phyloP scores from a whole-genome alignment of 805 yeast species.

The Candida boleticola region DNA sequence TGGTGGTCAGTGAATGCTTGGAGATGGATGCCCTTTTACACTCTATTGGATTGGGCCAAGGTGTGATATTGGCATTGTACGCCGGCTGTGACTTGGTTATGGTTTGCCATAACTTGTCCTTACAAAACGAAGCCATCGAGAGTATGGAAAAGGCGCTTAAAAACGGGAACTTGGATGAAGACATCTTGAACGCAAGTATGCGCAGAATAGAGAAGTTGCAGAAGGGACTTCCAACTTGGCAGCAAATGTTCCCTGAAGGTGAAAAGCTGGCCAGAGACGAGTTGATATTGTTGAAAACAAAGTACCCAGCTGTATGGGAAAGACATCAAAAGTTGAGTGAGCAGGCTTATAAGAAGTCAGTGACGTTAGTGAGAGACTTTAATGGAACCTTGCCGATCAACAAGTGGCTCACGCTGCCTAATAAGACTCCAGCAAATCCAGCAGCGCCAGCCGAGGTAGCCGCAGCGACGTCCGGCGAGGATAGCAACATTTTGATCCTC shows the following conservation, averaged over 20 bases:
- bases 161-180: slow-evolving; percentile 44
- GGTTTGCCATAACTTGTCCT: slow-evolving; percentile 55
- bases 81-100: slow-evolving; percentile 66
- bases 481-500: slow-evolving; percentile 30
- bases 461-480: slow-evolving; percentile 14
- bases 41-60: slow-evolving; percentile 66
- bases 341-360: slow-evolving; percentile 48
- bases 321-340: slow-evolving; percentile 44
- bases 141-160: slow-evolving; percentile 35
- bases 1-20: slow-evolving; percentile 58
- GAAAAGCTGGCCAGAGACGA: slow-evolving; percentile 22
- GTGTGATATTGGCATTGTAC: slow-evolving; percentile 57
- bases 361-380: slow-evolving; percentile 54
- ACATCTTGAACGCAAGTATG: slow-evolving; percentile 37
- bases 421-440: not conserved
- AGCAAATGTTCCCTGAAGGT: slow-evolving; percentile 37
- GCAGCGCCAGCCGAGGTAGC: slow-evolving; percentile 7
- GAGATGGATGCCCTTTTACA: slow-evolving; percentile 63
- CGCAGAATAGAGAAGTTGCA: slow-evolving; percentile 45
- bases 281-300: slow-evolving; percentile 22
- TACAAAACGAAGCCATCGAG: slow-evolving; percentile 56
- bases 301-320: slow-evolving; percentile 32
- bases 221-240: slow-evolving; percentile 43
- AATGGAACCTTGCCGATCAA: slow-evolving; percentile 49
- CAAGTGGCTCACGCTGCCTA: slow-evolving; percentile 18